Conservation (phyloP, 306 rosid species). For the Purshia tridentata region DNA sequence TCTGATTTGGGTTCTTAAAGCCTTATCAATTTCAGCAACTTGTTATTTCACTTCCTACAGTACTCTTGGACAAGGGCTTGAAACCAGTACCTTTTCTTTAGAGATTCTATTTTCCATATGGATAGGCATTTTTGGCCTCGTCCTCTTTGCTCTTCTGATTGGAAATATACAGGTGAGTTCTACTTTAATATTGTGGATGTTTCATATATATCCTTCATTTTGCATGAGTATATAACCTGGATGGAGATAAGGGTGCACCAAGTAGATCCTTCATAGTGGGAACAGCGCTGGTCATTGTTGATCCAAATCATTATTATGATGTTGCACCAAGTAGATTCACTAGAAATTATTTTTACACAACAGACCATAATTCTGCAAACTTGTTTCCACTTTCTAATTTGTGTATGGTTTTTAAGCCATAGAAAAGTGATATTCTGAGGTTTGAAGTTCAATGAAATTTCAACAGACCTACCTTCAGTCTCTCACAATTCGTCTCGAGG, state of each 20-base stretch:
- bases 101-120: conserved; percentile 79
- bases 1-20: not conserved
- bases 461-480: conserved; percentile 58
- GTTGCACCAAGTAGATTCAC: not conserved
- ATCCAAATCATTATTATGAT: not conserved
- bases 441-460: conserved; percentile 9
- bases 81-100: conserved; percentile 67
- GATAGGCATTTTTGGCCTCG: conserved; percentile 66
- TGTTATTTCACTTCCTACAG: conserved; percentile 46
- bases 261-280: not conserved
- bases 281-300: not conserved
- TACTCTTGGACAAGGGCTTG: conserved; percentile 94
- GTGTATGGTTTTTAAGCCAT: not conserved
- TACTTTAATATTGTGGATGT: not conserved
- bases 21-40: conserved; percentile 5
- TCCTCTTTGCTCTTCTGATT: conserved; percentile 82
- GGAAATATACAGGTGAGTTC: conserved; percentile 84
- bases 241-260: not conserved
- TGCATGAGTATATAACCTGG: not conserved
- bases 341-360: not conserved
- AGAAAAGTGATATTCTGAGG: not conserved
- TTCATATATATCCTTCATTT: not conserved
- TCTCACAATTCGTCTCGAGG: conserved; percentile 51
- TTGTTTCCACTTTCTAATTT: not conserved
- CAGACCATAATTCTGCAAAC: not conserved